Conservation (phyloP, 225 moss, liverwort and hornwort species). For the Pseudisothecium myosuroides region DNA sequence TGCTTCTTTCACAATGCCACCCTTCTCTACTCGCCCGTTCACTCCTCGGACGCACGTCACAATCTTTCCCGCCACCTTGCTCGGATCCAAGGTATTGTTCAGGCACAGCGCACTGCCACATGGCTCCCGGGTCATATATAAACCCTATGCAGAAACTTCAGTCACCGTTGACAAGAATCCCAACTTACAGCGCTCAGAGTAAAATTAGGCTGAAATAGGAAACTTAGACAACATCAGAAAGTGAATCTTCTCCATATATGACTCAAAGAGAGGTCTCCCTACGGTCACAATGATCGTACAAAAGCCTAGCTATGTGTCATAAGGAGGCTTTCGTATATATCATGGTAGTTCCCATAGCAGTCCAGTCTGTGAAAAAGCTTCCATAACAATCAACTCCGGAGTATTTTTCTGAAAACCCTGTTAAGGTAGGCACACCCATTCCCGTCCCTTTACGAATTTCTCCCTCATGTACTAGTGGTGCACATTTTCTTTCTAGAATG, state of each 20-base stretch:
- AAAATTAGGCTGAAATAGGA: not conserved
- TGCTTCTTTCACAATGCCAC: constrained; percentile 35
- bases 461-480: no score
- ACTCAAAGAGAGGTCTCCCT: not conserved
- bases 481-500: no score
- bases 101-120: constrained; percentile 46
- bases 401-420: not conserved
- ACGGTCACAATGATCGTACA: not conserved
- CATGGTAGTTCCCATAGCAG: not conserved
- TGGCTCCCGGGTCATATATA: not conserved
- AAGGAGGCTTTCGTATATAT: not conserved
- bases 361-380: not conserved
- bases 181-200: not conserved
- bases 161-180: not conserved
- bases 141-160: not conserved
- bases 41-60: constrained; percentile 56
- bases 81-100: constrained; percentile 39
- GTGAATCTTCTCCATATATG: not conserved
- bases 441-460: no score
- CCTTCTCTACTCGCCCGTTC: constrained; percentile 59
- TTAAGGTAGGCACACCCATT: no score
- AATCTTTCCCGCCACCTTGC: constrained; percentile 60
- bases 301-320: not conserved
- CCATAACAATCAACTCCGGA: not conserved
- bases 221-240: not conserved